phyloP scores from a whole-genome alignment of 352 stramenopile genomes.

The Phytophthora sansomeana region DNA sequence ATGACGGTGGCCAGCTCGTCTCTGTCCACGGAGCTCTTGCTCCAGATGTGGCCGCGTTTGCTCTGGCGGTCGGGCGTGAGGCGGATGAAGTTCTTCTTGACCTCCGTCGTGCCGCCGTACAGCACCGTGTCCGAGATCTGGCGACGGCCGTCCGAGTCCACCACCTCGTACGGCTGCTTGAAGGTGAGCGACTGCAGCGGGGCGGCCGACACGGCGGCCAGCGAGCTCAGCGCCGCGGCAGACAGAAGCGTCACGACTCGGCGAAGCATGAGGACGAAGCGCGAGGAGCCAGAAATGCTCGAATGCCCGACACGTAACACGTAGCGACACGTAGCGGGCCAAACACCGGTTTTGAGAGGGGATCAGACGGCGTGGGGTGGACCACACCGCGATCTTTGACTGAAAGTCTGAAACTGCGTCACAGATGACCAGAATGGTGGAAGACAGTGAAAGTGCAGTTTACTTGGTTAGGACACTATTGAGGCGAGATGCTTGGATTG shows the following conservation, averaged over 20 bases:
- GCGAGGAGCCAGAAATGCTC: constrained; percentile 25
- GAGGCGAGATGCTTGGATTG: constrained; percentile 16
- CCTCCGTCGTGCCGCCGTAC: constrained; percentile 67
- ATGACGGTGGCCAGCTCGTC: constrained; percentile 70
- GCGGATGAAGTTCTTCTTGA: constrained; percentile 87
- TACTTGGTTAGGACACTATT: constrained; percentile 34
- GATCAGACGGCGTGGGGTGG: constrained; percentile 18
- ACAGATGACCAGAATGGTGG: constrained; percentile 9
- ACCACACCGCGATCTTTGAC: constrained; percentile 31
- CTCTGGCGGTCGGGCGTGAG: constrained; percentile 84
- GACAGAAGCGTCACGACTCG: constrained; percentile 38
- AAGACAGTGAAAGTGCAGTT: constrained; percentile 33
- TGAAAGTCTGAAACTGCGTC: constrained; percentile 4
- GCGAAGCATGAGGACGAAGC: constrained; percentile 25
- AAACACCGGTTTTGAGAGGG: constrained; percentile 6
- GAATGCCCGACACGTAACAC: constrained; percentile 36
- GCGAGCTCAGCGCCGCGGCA: constrained; percentile 26
- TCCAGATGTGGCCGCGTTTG: constrained; percentile 83
- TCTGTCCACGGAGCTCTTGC: constrained; percentile 46
- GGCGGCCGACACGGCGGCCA: constrained; percentile 24
- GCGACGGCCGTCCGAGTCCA: constrained; percentile 60
- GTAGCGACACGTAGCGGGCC: too few relatives aligned
- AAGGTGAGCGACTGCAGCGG: constrained; percentile 61
- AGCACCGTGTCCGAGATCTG: constrained; percentile 66
- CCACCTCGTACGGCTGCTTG: constrained; percentile 66